Conservation (phyloP, 345 rosid genomes). For the Acer saccharum region DNA sequence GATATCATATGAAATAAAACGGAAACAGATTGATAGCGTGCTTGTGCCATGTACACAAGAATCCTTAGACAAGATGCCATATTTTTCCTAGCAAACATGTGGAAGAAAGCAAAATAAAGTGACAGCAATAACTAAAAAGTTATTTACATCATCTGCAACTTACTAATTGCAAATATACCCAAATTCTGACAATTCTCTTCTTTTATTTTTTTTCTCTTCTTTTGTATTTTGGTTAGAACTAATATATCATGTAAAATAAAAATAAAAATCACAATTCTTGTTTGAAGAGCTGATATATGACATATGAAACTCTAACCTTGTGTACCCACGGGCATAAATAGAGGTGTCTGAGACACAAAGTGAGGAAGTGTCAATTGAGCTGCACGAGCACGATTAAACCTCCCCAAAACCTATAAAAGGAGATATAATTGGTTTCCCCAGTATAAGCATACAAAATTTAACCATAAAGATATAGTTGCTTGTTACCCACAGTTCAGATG, state of each 20-base stretch:
- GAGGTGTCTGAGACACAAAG: slow-evolving; percentile 66
- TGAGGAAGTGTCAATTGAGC: slow-evolving; percentile 74
- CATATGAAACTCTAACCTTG: slow-evolving; percentile 51
- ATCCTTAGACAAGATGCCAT: background rate
- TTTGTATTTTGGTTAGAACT: background rate
- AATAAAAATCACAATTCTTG: background rate
- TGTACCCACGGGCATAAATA: slow-evolving; percentile 89
- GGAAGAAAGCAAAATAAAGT: background rate
- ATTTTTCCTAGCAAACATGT: background rate
- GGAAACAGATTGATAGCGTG: background rate
- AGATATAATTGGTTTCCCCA: background rate
- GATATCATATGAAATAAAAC: background rate
- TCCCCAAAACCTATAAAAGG: slow-evolving; percentile 53
- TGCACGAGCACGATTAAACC: slow-evolving; percentile 86
- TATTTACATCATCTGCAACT: background rate
- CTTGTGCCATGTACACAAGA: background rate
- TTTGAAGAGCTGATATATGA: background rate
- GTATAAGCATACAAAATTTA: background rate
- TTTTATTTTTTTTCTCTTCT: background rate
- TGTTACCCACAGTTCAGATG: background rate
- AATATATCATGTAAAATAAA: background rate
- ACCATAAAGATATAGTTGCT: background rate
- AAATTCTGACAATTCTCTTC: background rate
- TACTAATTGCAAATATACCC: background rate
- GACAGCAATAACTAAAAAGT: background rate